Evolutionary conservation across 2,329 filamentous ascomycete species (phyloP).

Genomic region (Zymoseptoria passerinii): DNA sequence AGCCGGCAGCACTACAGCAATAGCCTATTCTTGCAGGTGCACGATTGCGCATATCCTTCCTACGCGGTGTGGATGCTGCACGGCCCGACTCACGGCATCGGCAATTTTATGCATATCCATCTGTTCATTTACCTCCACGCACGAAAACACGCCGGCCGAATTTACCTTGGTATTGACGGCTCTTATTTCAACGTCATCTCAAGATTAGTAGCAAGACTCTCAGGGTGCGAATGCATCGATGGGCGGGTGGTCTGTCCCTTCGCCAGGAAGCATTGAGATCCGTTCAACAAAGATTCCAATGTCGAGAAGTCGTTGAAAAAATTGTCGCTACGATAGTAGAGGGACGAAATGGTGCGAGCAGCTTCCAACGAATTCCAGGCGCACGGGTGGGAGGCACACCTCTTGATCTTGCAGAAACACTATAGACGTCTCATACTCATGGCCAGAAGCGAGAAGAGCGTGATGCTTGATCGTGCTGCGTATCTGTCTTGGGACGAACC

Average conservation of each 20-base stretch:
- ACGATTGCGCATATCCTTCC: no score
- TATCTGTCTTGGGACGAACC: neutral
- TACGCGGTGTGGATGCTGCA: no score
- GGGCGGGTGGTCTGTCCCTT: neutral
- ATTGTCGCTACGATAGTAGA: neutral
- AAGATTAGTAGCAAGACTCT: no score
- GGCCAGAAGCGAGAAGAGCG: neutral
- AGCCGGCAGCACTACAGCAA: no score
- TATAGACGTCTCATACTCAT: neutral
- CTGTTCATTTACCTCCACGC: no score
- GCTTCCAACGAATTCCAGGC: neutral
- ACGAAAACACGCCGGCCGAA: no score
- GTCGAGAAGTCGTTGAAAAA: neutral
- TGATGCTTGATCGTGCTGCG: neutral
- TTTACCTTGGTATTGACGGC: no score
- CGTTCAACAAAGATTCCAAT: neutral
- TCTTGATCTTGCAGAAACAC: neutral
- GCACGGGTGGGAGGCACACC: neutral
- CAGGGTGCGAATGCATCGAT: neutral
- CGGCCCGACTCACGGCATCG: no score
- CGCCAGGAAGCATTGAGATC: neutral
- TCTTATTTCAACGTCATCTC: no score
- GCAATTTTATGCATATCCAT: no score
- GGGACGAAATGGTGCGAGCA: neutral
- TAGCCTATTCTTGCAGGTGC: no score